phyloP scores from a whole-genome alignment of 441 rosid genomes.

The Euphorbia schlechtendalii region DNA sequence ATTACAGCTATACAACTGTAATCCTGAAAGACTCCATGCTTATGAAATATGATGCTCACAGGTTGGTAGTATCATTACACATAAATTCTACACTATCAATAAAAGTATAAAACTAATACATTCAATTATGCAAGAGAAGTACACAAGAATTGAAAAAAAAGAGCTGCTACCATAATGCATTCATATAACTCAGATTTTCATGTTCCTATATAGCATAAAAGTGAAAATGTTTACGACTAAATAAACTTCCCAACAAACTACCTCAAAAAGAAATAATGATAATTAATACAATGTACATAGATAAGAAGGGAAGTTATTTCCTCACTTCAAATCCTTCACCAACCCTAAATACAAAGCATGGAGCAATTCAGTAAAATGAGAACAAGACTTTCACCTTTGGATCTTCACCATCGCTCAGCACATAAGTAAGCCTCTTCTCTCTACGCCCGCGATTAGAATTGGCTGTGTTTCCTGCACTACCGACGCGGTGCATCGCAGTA shows the following conservation, averaged over 20 bases:
- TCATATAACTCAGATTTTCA: not conserved
- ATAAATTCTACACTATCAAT: not conserved
- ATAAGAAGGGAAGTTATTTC: not conserved
- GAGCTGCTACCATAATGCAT: not conserved
- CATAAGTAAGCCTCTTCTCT: conserved; percentile 95
- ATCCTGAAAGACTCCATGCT: no score
- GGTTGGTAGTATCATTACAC: not conserved
- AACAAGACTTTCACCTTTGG: conserved; percentile 48
- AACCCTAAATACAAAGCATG: not conserved
- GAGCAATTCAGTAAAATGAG: conserved; percentile 2
- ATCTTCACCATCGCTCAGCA: conserved; percentile 72
- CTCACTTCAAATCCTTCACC: not conserved
- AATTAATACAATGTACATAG: not conserved
- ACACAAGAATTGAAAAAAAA: not conserved
- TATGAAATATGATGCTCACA: no score
- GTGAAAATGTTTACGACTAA: not conserved
- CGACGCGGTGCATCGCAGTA: conserved; percentile 96
- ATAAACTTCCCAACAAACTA: not conserved
- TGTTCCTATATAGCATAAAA: not conserved
- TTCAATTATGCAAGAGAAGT: not conserved
- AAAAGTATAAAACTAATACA: not conserved
- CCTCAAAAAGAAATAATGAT: not conserved
- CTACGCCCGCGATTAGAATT: conserved; percentile 92
- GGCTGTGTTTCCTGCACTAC: conserved; percentile 88
- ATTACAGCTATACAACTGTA: no score